Conservation (phyloP, 768 basidiomycete species). For the Pleurotus eryngii region DNA sequence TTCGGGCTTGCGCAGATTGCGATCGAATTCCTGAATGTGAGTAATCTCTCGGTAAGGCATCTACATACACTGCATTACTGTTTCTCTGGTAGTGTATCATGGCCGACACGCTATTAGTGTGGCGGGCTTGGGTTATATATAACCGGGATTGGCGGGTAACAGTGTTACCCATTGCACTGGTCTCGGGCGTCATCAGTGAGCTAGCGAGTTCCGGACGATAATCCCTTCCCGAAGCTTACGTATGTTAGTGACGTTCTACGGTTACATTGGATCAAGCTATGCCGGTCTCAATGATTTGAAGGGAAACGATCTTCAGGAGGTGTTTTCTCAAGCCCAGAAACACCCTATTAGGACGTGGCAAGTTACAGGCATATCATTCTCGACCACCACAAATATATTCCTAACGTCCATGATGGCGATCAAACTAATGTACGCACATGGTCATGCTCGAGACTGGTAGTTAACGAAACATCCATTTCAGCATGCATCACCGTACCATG, state of each 20-base stretch:
- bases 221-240: background rate
- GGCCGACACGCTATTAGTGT: background rate
- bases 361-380: conserved; percentile 5
- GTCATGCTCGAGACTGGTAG: no score
- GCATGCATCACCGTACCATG: conserved; percentile 6
- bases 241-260: background rate
- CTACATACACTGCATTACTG: background rate
- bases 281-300: background rate
- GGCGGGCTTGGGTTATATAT: conserved; percentile 6
- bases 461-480: background rate
- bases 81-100: background rate
- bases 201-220: background rate
- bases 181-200: background rate
- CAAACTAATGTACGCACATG: background rate
- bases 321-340: conserved; percentile 1
- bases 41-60: background rate
- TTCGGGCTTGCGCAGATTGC: conserved; percentile 5
- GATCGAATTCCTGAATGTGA: conserved; percentile 6
- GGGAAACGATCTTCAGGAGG: conserved; percentile 2
- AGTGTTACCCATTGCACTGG: background rate
- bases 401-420: conserved; percentile 7
- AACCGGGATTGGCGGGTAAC: conserved; percentile 1
- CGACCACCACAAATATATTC: conserved; percentile 1
- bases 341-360: conserved; percentile 6
- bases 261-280: conserved; percentile 6